These are phyloP conservation scores for Tricholoma furcatifolium DNA, from an alignment of 768 basidiomycete species.

Conservation along the genomic window DNA sequence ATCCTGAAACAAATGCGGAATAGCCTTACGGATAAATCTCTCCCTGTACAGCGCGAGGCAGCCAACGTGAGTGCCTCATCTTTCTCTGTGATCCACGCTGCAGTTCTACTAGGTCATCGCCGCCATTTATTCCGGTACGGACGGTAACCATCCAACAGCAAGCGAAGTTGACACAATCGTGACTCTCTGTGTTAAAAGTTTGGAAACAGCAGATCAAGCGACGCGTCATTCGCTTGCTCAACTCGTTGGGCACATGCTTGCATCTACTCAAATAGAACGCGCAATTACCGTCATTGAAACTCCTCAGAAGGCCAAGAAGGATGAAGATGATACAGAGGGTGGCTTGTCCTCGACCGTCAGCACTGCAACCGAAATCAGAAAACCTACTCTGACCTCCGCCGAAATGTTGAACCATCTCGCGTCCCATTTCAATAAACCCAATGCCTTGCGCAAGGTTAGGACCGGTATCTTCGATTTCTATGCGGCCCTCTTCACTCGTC, in stretches of 20 bases:
- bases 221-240: conserved; percentile 80
- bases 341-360: conserved; percentile 40
- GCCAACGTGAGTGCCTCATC: conserved; percentile 57
- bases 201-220: conserved; percentile 82
- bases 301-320: conserved; percentile 62
- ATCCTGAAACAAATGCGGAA: conserved; percentile 80
- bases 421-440: conserved; percentile 73
- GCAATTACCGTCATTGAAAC: conserved; percentile 42
- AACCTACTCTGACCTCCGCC: conserved; percentile 64
- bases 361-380: conserved; percentile 54
- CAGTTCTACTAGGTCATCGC: conserved; percentile 37
- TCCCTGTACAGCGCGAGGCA: conserved; percentile 82
- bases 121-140: conserved; percentile 55
- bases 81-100: neutral
- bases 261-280: conserved; percentile 76
- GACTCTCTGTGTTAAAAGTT: conserved; percentile 60
- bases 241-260: conserved; percentile 81
- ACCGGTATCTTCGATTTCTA: conserved; percentile 92
- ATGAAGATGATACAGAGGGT: conserved; percentile 60
- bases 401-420: conserved; percentile 89
- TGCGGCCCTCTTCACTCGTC: conserved; percentile 66
- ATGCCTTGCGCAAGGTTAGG: conserved; percentile 64
- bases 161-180: conserved; percentile 80
- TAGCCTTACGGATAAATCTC: conserved; percentile 76
- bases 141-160: conserved; percentile 53